Conservation (phyloP, 306 rosid species). For the Casuarina glauca region DNA sequence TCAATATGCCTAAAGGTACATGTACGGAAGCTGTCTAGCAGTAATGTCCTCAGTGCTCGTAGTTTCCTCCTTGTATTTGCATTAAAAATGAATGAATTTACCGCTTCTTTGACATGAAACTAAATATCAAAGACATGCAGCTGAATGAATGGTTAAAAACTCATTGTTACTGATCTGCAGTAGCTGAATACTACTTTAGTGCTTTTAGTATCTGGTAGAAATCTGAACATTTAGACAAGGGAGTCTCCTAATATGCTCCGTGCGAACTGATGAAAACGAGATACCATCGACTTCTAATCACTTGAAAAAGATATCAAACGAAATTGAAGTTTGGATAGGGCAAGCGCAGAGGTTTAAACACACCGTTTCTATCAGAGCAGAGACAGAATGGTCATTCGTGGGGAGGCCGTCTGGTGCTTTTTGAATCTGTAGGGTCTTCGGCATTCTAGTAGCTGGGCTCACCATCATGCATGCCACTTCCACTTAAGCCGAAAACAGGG, state of each 20-base stretch:
- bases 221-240: background rate
- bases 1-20: slow-evolving; percentile 10
- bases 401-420: background rate
- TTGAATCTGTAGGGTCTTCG: background rate
- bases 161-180: too few species aligned
- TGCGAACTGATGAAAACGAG: too few species aligned
- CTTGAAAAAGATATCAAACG: too few species aligned
- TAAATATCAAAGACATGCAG: background rate
- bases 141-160: too few species aligned
- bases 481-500: background rate
- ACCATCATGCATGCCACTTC: slow-evolving; percentile 21
- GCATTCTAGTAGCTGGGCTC: background rate
- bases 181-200: too few species aligned
- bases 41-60: too few species aligned
- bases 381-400: background rate
- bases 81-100: too few species aligned
- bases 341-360: background rate
- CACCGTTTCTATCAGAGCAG: background rate
- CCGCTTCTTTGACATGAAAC: too few species aligned
- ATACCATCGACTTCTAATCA: too few species aligned
- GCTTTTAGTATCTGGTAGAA: too few species aligned
- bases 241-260: background rate
- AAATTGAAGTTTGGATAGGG: background rate
- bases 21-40: background rate
- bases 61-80: too few species aligned